Percentiles rank a stretch among this genome's conserved stretches.
Conservation (phyloP, 495 filamentous ascomycete genomes). For the Cairneyella variabilis region DNA sequence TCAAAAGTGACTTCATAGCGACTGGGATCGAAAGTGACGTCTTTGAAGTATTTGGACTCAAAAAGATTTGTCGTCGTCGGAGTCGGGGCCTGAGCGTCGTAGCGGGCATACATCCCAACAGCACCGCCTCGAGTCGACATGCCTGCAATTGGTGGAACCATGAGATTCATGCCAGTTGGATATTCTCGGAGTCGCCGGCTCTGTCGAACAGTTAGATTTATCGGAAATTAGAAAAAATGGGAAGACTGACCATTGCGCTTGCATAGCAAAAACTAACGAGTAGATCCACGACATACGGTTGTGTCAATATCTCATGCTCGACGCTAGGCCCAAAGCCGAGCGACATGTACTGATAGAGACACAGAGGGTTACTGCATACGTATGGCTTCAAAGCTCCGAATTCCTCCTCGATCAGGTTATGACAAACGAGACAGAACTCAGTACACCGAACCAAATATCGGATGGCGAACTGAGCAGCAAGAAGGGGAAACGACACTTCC, state of each 20-base stretch:
- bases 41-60: no score
- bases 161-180: conserved; percentile 65
- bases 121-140: no score
- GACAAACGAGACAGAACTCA: conserved; percentile 85
- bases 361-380: conserved; percentile 76
- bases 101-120: no score
- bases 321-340: conserved; percentile 81
- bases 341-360: conserved; percentile 89
- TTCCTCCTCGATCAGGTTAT: conserved; percentile 57
- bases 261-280: conserved; percentile 79
- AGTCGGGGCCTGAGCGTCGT: no score
- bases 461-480: conserved; percentile 56
- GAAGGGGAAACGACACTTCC: conserved; percentile 27
- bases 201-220: background rate
- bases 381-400: conserved; percentile 91
- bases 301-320: conserved; percentile 76
- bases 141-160: conserved; percentile 59
- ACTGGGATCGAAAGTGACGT: conserved; percentile 25
- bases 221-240: background rate
- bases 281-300: conserved; percentile 83
- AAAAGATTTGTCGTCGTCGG: no score
- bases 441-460: conserved; percentile 79
- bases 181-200: conserved; percentile 48
- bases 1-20: conserved; percentile 42
- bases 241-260: conserved; percentile 28